phyloP scores from a whole-genome alignment of 192 early-diverging fungal species.

The Backusella mclennaniae region DNA sequence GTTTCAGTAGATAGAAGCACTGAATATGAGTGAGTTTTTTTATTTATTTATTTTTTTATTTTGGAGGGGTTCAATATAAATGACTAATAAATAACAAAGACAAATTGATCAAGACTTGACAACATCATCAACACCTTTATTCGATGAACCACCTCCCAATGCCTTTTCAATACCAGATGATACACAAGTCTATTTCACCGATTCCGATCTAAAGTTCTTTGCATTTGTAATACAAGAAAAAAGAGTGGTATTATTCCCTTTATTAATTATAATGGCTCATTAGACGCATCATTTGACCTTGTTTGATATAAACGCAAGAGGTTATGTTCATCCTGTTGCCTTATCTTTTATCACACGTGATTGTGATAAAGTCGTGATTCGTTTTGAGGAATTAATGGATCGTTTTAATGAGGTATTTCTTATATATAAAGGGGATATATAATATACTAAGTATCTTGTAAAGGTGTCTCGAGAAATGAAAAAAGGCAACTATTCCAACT shows the following conservation, averaged over 20 bases:
- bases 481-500: constrained; percentile 49
- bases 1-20: constrained; percentile 42
- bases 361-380: constrained; percentile 42
- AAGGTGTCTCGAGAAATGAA: constrained; percentile 44
- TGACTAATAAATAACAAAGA: neutral
- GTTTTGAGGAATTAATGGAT: constrained; percentile 43
- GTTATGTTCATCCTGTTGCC: constrained; percentile 50
- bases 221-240: constrained; percentile 43
- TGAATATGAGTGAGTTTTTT: constrained; percentile 15
- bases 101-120: constrained; percentile 5
- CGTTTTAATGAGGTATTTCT: constrained; percentile 38
- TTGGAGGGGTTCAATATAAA: neutral
- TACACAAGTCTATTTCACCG: constrained; percentile 50
- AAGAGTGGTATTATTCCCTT: neutral
- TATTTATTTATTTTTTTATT: neutral
- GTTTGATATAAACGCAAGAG: constrained; percentile 54
- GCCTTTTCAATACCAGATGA: constrained; percentile 50
- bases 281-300: constrained; percentile 54
- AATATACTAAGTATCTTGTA: too few species aligned
- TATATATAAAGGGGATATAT: too few species aligned
- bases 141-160: neutral
- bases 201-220: constrained; percentile 47
- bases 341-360: constrained; percentile 50
- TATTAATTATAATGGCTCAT: neutral
- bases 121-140: neutral